A percentile compares a stretch with the other conserved stretches of the same genome.
Conservation (phyloP, 1,284 basidiomycete species). For the Somion occarium region DNA sequence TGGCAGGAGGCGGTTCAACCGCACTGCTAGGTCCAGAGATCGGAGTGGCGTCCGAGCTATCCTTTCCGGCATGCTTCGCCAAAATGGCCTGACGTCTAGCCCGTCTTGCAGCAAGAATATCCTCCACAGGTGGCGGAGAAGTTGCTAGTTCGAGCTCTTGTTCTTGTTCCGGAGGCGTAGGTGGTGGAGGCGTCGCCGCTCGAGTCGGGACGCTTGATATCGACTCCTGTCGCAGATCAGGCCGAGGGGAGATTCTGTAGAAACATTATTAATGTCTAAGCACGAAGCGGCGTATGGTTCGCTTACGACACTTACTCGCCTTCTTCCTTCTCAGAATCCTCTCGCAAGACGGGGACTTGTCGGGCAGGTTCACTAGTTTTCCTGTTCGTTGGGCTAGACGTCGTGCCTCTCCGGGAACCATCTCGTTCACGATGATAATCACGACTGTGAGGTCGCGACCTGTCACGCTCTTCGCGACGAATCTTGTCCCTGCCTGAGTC, state of each 20-base stretch:
- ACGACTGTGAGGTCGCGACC: constrained; percentile 15
- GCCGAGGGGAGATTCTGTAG: constrained; percentile 57
- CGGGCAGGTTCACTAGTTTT: constrained; percentile 6
- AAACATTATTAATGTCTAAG: constrained; percentile 8
- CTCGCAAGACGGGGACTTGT: constrained; percentile 20
- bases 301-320: constrained; percentile 64
- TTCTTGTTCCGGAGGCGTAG: constrained; percentile 34
- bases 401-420: constrained; percentile 16
- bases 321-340: constrained; percentile 66
- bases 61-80: constrained; percentile 59
- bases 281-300: neutral
- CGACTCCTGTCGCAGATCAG: constrained; percentile 22
- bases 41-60: constrained; percentile 36
- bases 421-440: constrained; percentile 21
- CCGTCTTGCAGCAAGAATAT: constrained; percentile 72
- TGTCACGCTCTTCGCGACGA: constrained; percentile 18
- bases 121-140: constrained; percentile 62
- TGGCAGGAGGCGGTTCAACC: constrained; percentile 60
- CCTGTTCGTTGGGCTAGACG: constrained; percentile 8
- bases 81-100: constrained; percentile 81
- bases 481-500: constrained; percentile 28
- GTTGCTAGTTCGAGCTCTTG: constrained; percentile 56
- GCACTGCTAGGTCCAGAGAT: constrained; percentile 66
- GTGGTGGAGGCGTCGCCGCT: constrained; percentile 24
- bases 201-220: constrained; percentile 8